A percentile compares a stretch with the other conserved stretches of the same genome.
Conservation (phyloP, 257 asterid genomes). For the Mentha longifolia region DNA sequence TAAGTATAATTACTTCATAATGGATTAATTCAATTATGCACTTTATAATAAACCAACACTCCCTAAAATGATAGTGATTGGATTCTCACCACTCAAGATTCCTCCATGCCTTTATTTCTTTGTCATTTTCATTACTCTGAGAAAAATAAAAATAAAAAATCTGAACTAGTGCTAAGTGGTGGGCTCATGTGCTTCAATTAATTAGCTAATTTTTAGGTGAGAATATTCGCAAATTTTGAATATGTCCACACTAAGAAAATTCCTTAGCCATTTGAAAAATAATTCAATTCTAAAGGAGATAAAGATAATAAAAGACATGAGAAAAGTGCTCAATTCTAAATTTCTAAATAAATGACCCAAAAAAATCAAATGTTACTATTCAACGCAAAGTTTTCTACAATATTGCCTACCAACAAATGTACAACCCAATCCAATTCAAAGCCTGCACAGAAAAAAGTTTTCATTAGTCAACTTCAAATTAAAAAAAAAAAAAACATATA, state of each 20-base stretch:
- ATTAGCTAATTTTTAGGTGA: neutral
- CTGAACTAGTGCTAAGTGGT: neutral
- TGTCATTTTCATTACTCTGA: too few relatives aligned
- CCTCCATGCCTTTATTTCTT: too few relatives aligned
- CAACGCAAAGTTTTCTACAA: neutral
- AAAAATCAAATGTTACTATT: neutral
- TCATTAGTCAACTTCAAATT: neutral
- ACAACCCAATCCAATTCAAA: conserved; percentile 22
- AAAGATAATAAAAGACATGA: neutral
- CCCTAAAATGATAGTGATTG: too few relatives aligned
- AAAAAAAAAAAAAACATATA: too few relatives aligned
- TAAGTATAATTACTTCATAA: too few relatives aligned
- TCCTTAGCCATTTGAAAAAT: neutral
- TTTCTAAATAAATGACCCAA: neutral
- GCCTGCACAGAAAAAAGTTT: conserved; percentile 25
- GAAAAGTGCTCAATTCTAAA: conserved; percentile 8
- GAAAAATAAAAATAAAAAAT: neutral
- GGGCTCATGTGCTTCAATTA: neutral
- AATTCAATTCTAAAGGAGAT: neutral
- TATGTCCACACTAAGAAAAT: neutral
- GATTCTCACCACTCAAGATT: too few relatives aligned
- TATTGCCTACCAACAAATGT: neutral
- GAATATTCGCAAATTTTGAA: conserved; percentile 1
- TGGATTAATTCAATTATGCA: too few relatives aligned
- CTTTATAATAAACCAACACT: too few relatives aligned